Conservation (phyloP, 2,329 filamentous ascomycete species). For the Beauveria sp. region DNA sequence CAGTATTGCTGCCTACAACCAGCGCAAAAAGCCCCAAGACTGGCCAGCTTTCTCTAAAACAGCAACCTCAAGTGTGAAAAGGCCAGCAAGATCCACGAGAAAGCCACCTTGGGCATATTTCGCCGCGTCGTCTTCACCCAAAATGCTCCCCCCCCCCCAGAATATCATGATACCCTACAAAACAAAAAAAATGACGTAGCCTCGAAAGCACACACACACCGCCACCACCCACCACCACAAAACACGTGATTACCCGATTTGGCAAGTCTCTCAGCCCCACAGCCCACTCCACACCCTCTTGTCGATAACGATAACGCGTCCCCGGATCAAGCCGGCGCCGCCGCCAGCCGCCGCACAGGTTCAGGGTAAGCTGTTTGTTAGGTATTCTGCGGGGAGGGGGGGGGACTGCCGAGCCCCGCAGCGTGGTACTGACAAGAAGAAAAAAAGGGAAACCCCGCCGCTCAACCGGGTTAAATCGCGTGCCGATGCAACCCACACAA, state of each 20-base stretch:
- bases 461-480: constrained; percentile 1
- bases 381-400: not conserved
- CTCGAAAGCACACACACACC: not conserved
- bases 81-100: too few species aligned
- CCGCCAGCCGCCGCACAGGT: not conserved
- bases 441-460: not conserved
- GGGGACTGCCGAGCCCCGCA: not conserved
- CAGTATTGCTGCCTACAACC: too few species aligned
- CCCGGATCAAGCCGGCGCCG: constrained; percentile 6
- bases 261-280: not conserved
- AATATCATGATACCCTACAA: not conserved
- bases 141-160: too few species aligned
- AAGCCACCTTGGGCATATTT: too few species aligned
- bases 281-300: not conserved
- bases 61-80: too few species aligned
- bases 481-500: not conserved
- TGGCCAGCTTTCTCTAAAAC: too few species aligned
- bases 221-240: not conserved
- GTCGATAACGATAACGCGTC: constrained; percentile 10
- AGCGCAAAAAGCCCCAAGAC: too few species aligned
- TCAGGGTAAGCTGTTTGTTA: not conserved
- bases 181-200: constrained; percentile 2
- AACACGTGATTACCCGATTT: constrained; percentile 7
- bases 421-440: not conserved
- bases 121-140: too few species aligned